Conservation (phyloP, 441 rosid species). For the Populus hybrid region DNA sequence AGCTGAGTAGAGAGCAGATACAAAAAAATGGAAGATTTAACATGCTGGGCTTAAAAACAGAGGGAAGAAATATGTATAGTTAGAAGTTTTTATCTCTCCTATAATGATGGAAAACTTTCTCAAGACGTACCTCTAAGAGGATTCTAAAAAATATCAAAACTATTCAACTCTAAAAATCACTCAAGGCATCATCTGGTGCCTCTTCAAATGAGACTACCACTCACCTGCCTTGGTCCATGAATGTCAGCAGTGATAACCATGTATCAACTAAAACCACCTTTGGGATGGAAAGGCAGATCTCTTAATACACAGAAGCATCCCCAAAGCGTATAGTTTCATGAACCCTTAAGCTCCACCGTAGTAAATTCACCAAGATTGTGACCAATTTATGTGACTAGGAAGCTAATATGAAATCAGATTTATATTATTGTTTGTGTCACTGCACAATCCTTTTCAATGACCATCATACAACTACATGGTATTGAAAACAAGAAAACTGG, state of each 20-base stretch:
- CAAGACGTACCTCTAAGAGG: background rate
- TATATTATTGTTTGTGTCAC: background rate
- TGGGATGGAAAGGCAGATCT: background rate
- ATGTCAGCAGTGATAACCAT: conserved; percentile 12
- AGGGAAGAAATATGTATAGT: background rate
- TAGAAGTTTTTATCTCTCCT: background rate
- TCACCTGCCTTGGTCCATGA: background rate
- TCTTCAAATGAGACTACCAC: conserved; percentile 7
- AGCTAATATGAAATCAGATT: background rate
- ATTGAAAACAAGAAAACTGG: background rate
- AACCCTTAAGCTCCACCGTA: background rate
- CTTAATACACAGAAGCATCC: background rate
- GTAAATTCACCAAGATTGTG: background rate
- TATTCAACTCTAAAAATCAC: background rate
- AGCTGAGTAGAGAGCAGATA: background rate
- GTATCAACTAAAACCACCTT: background rate
- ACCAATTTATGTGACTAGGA: background rate
- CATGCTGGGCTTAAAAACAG: background rate
- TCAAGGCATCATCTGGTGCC: background rate
- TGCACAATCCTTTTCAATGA: background rate
- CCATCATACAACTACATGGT: background rate
- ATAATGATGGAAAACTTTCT: background rate
- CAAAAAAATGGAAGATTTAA: background rate
- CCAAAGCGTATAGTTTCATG: background rate
- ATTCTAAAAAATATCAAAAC: background rate